Base-by-base conservation (phyloP, 2,329 filamentous ascomycete species). In the Paraphaeosphaeria minitans region DNA sequence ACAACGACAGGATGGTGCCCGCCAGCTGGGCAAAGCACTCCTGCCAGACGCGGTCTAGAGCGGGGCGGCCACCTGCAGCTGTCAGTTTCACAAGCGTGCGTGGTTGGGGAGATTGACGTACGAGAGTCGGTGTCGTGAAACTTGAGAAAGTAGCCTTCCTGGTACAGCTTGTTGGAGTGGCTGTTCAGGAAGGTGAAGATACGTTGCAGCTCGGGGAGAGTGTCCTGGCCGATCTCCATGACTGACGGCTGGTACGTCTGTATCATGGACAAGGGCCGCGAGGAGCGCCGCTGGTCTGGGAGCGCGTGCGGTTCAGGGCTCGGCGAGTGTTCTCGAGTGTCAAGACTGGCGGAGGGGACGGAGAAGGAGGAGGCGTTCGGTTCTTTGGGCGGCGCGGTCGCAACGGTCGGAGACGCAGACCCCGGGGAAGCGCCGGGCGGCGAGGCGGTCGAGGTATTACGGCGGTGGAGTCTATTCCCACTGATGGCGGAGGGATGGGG, bases 21-120 rank as follows among this genome's bases (percentile, higher is more conserved):
- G 97, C 92, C 16, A 99, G 87, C 75, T 98, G 95, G 45, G 94
- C 93, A 79, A 98, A 99, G 78, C 92, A 97, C 81, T 99, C 95
- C 39, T 90, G 90, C 95, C 95, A 99, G 64, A 88, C 91, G 68
- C 95, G 85, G 77, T 97, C 93, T 43, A 85, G 78, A 73, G 94
- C 96, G 12, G 93, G 91, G 63, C 90, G 89, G 52, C 95, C 95
- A 78, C 94, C 93, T 97, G 76, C 61, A 65, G 33, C 19, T 31
- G 66, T 73, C 47, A 75, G 67, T 66, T 55, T 60, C 58, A 66
- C 61, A 50, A 48, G 43, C 53, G 52, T 37, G 16, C 16, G 53
- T 59, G 19, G 24, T 45, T 47, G 42, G 56, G 16, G 55, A 31
- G 33, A 16, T 24, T 35, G 58, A 86, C 92, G 69, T 85, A 97